Evolutionary conservation across 495 filamentous ascomycete genomes (phyloP), one percentile per base, ranked within the genome.

Genomic region (Talaromyces stipitatus): DNA sequence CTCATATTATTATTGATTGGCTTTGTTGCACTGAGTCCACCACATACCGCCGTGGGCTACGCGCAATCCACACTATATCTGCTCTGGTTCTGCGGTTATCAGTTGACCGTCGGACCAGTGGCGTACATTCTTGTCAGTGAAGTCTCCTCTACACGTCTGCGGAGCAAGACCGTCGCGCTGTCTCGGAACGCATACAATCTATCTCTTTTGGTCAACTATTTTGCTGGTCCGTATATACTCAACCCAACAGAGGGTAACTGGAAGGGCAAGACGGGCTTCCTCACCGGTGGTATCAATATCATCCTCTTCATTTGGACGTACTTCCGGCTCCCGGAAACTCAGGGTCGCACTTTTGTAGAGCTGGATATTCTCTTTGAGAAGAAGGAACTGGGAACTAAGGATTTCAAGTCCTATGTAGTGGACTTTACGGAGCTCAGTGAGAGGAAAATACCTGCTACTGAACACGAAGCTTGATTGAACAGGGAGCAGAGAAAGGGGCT

Each of bases 121-220:
- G 83, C 80, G 60, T 88, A 85, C 65, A 82, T 80, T 10, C 72
- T 88, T 32, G 84, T 87, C 20, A 74, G 78, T 32, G 85, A 87
- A 59, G 70, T 86, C n/a, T 81, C 83, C 2, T 82, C 84, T 1
- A 73, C 81, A 27, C 73, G 85, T 3, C 72, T 88, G 4, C 83
- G 84, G 28, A 78, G 79, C 58, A 86, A 87, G 70, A 86, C 85
- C 9, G 78, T 82, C 29, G 78, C 76, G 2, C 66, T 83, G 0
- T 79, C 81, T 0, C 75, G 85, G 20, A 79, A 83, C 47, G 69
- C 81, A 24, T 87, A 86, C 69, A 85, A 83, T 56, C 56, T 72
- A 18, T 55, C 52, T 2, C 57, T 66, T 30, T 66, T 74, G 32
- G 54, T 71, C 18, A 61, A 56, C 18, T 63, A 66, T 28, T 61